phyloP scores from a whole-genome alignment of 495 filamentous ascomycete genomes.

The Penicillium manginii region DNA sequence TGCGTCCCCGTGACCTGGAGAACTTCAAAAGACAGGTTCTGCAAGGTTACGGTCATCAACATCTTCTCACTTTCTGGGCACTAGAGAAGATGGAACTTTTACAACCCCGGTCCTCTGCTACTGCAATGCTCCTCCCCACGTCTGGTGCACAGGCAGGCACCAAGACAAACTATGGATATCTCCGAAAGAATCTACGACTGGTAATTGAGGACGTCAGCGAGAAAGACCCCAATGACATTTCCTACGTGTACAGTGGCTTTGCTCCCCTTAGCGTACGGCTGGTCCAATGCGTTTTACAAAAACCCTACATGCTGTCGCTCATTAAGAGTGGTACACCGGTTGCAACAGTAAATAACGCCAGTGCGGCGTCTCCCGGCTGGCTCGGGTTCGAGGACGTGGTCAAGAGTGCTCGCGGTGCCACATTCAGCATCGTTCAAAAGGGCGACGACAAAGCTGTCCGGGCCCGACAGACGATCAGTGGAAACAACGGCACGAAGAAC shows the following conservation, averaged over 20 bases:
- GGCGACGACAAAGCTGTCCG: constrained; percentile 92
- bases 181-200: constrained; percentile 82
- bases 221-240: constrained; percentile 92
- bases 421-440: constrained; percentile 90
- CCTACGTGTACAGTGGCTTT: constrained; percentile 97
- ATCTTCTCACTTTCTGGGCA: constrained; percentile 84
- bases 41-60: constrained; percentile 93
- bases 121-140: constrained; percentile 69
- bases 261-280: constrained; percentile 91
- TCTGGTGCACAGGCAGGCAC: constrained; percentile 57
- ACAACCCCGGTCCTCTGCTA: constrained; percentile 68
- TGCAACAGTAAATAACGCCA: constrained; percentile 50
- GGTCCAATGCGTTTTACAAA: constrained; percentile 94
- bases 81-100: constrained; percentile 90
- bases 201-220: constrained; percentile 98
- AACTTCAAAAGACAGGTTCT: constrained; percentile 84
- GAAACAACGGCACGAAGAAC: constrained; percentile 71
- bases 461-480: constrained; percentile 76
- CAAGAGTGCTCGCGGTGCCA: constrained; percentile 80
- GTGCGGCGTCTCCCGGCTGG: constrained; percentile 77
- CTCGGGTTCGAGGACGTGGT: constrained; percentile 87
- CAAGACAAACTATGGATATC: constrained; percentile 88
- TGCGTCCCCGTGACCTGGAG: constrained; percentile 86
- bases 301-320: constrained; percentile 75
- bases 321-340: constrained; percentile 58